These are phyloP conservation scores for Cupressus sempervirens DNA, from an alignment of 75 land plant genomes.

Conservation along the genomic window DNA sequence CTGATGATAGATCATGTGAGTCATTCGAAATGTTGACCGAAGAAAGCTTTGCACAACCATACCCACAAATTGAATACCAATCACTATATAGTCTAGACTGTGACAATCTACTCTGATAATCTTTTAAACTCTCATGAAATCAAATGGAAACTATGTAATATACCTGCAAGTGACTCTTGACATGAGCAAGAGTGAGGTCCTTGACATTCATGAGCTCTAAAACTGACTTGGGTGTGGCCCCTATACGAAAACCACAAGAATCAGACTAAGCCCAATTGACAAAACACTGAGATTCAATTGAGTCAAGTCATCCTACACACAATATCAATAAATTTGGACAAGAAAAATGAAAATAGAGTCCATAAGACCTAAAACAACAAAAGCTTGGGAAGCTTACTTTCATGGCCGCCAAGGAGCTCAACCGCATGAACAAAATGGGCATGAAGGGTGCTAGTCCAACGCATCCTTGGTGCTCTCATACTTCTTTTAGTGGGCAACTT, in stretches of 20 bases:
- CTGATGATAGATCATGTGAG: no score
- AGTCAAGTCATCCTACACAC: neutral
- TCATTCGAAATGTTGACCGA: no score
- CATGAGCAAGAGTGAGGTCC: constrained; percentile 47
- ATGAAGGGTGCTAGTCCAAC: constrained; percentile 88
- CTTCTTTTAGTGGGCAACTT: constrained; percentile 33
- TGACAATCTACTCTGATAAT: neutral
- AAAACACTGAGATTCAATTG: neutral
- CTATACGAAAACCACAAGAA: constrained; percentile 10
- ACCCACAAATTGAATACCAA: no score
- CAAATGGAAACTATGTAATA: neutral
- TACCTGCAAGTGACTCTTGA: constrained; percentile 53
- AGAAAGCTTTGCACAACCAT: no score
- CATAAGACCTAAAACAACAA: neutral
- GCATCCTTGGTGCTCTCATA: constrained; percentile 79
- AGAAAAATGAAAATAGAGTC: neutral
- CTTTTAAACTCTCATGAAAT: neutral
- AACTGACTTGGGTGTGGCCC: constrained; percentile 50
- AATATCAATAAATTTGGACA: neutral
- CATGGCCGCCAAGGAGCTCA: constrained; percentile 95
- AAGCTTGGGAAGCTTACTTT: constrained; percentile 40
- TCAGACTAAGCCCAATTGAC: neutral
- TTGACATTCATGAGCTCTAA: constrained; percentile 55
- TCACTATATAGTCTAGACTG: no score
- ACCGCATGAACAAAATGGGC: constrained; percentile 92